phyloP scores from a whole-genome alignment of 305 asterid species.

The Stenogyne calaminthoides region DNA sequence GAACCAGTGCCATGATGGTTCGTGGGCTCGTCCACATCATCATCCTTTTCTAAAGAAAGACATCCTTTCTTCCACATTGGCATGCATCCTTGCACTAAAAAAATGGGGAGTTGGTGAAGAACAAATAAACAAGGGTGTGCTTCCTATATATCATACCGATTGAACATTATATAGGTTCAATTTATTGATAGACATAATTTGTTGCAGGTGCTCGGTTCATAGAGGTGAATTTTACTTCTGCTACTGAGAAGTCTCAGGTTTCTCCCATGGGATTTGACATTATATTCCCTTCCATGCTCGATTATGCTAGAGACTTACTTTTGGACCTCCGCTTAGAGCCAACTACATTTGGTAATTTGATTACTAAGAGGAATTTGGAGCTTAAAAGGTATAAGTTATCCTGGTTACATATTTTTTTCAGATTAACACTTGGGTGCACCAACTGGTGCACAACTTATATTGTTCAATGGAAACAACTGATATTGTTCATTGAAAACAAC shows the following conservation, averaged over 20 bases:
- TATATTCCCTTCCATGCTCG: conserved; percentile 81
- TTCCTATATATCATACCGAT: not conserved
- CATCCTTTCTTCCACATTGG: conserved; percentile 76
- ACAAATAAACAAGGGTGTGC: conserved; percentile 59
- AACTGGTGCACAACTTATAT: too few relatives aligned
- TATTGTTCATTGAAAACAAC: too few relatives aligned
- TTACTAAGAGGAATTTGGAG: conserved; percentile 58
- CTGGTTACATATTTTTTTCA: too few relatives aligned
- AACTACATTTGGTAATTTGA: conserved; percentile 37
- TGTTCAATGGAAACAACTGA: too few relatives aligned
- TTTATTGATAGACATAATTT: too few relatives aligned
- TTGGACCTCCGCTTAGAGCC: conserved; percentile 66
- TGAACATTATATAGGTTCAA: conserved; percentile 15
- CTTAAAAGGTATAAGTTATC: conserved; percentile 71
- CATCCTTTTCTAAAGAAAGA: conserved; percentile 61
- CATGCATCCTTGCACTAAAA: conserved; percentile 79
- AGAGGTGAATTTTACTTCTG: conserved; percentile 61
- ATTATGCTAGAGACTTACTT: conserved; percentile 53
- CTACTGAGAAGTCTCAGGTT: conserved; percentile 45
- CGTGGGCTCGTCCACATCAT: conserved; percentile 87
- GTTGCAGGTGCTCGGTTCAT: conserved; percentile 63
- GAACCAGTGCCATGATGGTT: conserved; percentile 79
- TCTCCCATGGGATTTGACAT: conserved; percentile 82
- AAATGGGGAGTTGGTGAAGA: conserved; percentile 80
- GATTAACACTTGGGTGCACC: too few relatives aligned